A percentile compares a stretch with the other conserved stretches of the same genome.
These are phyloP conservation scores for Torrubiellomyces zombiae DNA, from an alignment of 2,329 filamentous ascomycete species.

Conservation along the genomic window DNA sequence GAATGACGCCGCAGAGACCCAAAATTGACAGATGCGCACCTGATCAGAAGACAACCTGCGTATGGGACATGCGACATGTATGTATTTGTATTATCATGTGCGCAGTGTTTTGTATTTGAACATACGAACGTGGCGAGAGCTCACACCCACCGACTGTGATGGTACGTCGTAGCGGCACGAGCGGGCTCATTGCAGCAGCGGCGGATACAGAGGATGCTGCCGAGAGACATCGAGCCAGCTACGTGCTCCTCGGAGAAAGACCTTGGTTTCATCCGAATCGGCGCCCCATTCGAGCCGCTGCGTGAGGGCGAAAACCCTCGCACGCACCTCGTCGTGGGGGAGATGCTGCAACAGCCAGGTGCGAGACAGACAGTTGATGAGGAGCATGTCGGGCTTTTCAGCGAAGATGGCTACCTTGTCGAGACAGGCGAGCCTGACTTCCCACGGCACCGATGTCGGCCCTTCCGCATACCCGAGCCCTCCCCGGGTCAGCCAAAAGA, in stretches of 20 bases:
- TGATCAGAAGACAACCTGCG: no score
- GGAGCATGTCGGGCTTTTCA: conserved; percentile 12
- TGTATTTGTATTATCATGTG: no score
- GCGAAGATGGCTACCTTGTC: conserved; percentile 17
- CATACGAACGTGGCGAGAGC: neutral
- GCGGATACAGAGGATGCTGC: conserved; percentile 4
- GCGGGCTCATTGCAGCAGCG: neutral
- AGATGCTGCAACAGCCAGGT: conserved; percentile 12
- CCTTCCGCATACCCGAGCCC: conserved; percentile 15
- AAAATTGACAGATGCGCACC: no score
- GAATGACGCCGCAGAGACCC: no score
- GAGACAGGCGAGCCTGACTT: conserved; percentile 20
- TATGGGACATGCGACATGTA: no score
- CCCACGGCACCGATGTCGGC: conserved; percentile 20
- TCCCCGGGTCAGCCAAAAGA: conserved; percentile 28
- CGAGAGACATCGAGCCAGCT: conserved; percentile 3
- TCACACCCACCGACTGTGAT: no score
- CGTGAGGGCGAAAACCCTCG: conserved; percentile 10
- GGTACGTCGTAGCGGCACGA: neutral
- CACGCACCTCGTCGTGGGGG: conserved; percentile 13
- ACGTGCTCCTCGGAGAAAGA: conserved; percentile 9
- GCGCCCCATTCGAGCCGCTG: conserved; percentile 14
- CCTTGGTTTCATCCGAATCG: conserved; percentile 9
- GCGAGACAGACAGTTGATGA: conserved; percentile 15
- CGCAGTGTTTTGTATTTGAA: no score